Percentiles rank a stretch among this genome's conserved stretches.
phyloP scores from a whole-genome alignment of 192 early-diverging fungal species.

The Powellomyces hirtus region DNA sequence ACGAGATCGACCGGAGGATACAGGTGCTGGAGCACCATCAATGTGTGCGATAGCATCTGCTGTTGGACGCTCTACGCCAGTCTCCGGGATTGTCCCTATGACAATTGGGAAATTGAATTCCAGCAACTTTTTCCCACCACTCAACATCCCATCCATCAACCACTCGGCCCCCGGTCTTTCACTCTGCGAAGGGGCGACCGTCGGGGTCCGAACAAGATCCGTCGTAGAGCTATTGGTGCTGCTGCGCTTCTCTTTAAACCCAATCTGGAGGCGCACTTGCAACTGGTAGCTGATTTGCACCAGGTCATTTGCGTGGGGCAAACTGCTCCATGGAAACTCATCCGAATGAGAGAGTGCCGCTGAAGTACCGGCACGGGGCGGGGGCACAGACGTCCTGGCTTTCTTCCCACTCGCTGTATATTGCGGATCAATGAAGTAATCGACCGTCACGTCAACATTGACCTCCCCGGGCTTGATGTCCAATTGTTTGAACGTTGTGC shows the following conservation, averaged over 20 bases:
- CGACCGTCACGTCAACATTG: slow-evolving; percentile 15
- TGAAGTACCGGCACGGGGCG: background rate
- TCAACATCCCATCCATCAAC: slow-evolving; percentile 1
- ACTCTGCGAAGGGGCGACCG: background rate
- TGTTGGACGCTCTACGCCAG: background rate
- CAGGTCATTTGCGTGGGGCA: background rate
- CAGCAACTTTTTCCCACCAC: slow-evolving; percentile 6
- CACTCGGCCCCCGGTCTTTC: background rate
- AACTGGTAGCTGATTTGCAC: slow-evolving; percentile 6
- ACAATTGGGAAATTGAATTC: slow-evolving; percentile 2
- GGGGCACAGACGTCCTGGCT: background rate
- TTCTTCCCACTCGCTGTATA: background rate
- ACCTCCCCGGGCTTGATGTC: slow-evolving; percentile 7
- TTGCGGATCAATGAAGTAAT: slow-evolving; percentile 6
- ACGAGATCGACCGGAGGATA: no score
- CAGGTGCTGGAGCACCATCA: no score
- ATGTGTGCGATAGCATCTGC: no score
- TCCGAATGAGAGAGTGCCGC: slow-evolving; percentile 6
- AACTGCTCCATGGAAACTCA: slow-evolving; percentile 10
- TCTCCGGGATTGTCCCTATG: background rate
- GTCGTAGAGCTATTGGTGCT: background rate
- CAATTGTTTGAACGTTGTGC: background rate
- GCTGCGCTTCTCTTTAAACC: background rate
- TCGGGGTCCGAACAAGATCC: background rate
- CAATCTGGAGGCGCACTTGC: slow-evolving; percentile 4